Percentiles rank a stretch among this genome's conserved stretches.
These are phyloP conservation scores for Leccinum solheimii DNA, from an alignment of 1,284 basidiomycete genomes.

Conservation along the genomic window DNA sequence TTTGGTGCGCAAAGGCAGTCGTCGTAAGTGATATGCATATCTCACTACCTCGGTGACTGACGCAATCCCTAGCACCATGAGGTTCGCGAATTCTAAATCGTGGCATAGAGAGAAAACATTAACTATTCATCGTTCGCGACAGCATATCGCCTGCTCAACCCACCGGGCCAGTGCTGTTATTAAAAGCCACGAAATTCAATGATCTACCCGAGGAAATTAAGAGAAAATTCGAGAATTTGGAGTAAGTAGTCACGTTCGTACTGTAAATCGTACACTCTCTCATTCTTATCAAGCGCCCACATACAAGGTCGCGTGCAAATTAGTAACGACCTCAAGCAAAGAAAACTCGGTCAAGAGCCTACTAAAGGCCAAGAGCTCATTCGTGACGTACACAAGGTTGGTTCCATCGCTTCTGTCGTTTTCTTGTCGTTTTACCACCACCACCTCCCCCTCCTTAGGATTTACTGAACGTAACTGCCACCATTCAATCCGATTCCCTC, in stretches of 20 bases:
- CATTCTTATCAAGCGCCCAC: conserved; percentile 47
- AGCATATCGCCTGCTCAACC: conserved; percentile 31
- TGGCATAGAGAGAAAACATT: not conserved
- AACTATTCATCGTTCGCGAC: conserved; percentile 1
- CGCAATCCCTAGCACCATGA: conserved; percentile 24
- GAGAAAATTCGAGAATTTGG: conserved; percentile 65
- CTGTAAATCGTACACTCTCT: not conserved
- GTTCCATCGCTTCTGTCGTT: conserved; percentile 1
- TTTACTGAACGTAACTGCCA: conserved; percentile 57
- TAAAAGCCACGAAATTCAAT: conserved; percentile 79
- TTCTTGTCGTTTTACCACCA: not conserved
- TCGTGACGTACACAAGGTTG: conserved; percentile 63
- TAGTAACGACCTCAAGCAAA: conserved; percentile 72
- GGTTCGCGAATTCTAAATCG: conserved; percentile 16
- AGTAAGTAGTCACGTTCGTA: conserved; percentile 44
- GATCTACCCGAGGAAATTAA: conserved; percentile 74
- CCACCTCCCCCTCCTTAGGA: conserved; percentile 43
- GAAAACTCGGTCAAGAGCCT: conserved; percentile 73
- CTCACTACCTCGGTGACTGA: conserved; percentile 4
- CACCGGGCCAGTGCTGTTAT: conserved; percentile 51
- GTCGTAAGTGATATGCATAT: conserved; percentile 27
- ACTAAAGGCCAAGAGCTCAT: conserved; percentile 70
- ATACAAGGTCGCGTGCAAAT: conserved; percentile 79
- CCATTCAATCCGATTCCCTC: conserved; percentile 65
- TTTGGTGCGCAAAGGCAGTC: conserved; percentile 43